A percentile compares a stretch with the other conserved stretches of the same genome.
Evolutionary conservation across 306 rosid genomes (phyloP).

Genomic region (Parietaria judaica): DNA sequence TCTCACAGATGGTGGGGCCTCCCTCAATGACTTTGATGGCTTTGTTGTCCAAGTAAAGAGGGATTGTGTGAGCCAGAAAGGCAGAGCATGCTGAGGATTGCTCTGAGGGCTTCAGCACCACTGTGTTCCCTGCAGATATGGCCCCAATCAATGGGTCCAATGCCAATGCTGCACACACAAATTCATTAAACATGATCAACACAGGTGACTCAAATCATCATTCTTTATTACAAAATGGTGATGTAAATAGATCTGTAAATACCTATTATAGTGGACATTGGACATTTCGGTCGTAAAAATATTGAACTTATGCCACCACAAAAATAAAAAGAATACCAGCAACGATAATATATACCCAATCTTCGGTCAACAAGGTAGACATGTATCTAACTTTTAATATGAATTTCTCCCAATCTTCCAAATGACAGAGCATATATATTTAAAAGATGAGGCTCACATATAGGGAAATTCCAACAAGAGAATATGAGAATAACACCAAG

Average conservation of each 20-base stretch:
- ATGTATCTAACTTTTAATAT: background rate
- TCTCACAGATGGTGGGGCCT: slow-evolving; percentile 41
- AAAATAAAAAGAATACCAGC: background rate
- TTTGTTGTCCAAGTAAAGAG: slow-evolving; percentile 57
- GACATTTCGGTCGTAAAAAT: background rate
- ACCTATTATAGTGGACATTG: background rate
- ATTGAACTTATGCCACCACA: background rate
- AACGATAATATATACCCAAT: background rate
- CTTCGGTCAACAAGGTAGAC: background rate
- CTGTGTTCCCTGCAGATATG: slow-evolving; percentile 76
- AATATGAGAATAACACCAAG: slow-evolving; percentile 79
- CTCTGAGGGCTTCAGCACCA: slow-evolving; percentile 68
- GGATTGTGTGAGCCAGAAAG: slow-evolving; percentile 52
- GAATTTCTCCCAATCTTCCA: no score
- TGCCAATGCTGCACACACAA: slow-evolving; percentile 43
- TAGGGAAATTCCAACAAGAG: slow-evolving; percentile 84
- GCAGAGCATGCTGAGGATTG: slow-evolving; percentile 64
- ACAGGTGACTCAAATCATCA: no score
- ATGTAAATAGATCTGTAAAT: background rate
- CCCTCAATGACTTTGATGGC: slow-evolving; percentile 74
- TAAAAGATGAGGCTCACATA: slow-evolving; percentile 53
- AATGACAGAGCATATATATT: no score
- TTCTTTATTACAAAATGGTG: no score
- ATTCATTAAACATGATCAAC: background rate
- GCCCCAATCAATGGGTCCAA: slow-evolving; percentile 94